These are phyloP conservation scores for Echinochloa phyllopogon DNA, from an alignment of 176 grass and related monocot species.

Conservation along the genomic window DNA sequence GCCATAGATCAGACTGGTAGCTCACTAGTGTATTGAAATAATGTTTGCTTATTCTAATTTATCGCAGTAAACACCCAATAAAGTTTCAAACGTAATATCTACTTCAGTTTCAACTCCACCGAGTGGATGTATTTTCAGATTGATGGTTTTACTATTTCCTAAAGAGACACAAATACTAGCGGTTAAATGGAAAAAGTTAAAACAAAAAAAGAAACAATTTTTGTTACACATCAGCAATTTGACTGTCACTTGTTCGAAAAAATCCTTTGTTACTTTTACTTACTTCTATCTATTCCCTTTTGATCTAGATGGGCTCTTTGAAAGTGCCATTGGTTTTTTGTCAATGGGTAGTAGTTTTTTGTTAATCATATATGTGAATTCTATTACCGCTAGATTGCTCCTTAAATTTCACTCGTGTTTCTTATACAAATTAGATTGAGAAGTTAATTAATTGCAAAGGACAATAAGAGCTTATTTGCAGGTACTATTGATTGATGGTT, in stretches of 20 bases:
- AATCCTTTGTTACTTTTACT: background rate
- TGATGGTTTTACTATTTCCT: background rate
- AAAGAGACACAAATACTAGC: background rate
- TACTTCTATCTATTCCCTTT: background rate
- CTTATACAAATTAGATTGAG: background rate
- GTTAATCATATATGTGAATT: background rate
- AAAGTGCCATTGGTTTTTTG: background rate
- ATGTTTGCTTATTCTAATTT: conserved; percentile 2
- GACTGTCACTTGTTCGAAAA: background rate
- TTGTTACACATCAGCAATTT: background rate
- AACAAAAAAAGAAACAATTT: background rate
- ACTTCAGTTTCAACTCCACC: background rate
- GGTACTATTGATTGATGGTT: background rate
- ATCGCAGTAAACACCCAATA: conserved; percentile 28
- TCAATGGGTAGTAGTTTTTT: background rate
- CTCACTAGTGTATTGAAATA: background rate
- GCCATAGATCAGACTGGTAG: background rate
- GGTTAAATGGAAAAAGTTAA: background rate
- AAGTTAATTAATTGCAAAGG: background rate
- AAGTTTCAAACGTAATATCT: background rate
- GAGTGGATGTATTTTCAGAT: background rate
- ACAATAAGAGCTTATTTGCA: background rate
- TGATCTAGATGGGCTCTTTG: background rate
- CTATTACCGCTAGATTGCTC: background rate
- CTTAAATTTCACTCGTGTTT: background rate